Evolutionary conservation across 2,329 filamentous ascomycete species (phyloP).

Genomic region (Bretziella fagacearum): DNA sequence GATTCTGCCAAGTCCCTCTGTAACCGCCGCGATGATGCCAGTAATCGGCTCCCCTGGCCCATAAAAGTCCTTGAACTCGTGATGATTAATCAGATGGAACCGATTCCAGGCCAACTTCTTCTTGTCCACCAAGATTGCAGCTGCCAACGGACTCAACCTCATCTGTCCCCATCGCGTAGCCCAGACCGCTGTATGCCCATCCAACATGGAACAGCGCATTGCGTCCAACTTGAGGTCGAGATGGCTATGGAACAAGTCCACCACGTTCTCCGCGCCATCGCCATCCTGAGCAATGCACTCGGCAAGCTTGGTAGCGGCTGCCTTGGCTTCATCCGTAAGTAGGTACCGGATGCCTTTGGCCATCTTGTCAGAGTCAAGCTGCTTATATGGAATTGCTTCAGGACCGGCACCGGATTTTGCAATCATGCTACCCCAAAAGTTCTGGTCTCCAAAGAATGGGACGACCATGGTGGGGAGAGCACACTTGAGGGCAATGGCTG

Average conservation of each 20-base stretch:
- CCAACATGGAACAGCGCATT: conserved; percentile 50
- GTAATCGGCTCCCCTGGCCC: conserved; percentile 58
- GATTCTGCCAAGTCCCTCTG: conserved; percentile 9
- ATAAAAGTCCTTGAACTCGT: conserved; percentile 63
- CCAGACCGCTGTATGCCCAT: conserved; percentile 49
- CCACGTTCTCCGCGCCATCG: conserved; percentile 53
- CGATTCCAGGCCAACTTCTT: conserved; percentile 47
- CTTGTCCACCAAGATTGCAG: conserved; percentile 43
- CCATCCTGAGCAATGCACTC: conserved; percentile 43
- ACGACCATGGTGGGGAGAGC: conserved; percentile 59
- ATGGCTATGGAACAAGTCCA: conserved; percentile 46
- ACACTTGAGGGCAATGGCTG: conserved; percentile 55
- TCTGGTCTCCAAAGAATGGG: conserved; percentile 65
- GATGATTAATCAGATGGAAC: conserved; percentile 46
- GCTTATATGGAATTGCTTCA: conserved; percentile 50
- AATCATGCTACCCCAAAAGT: conserved; percentile 62
- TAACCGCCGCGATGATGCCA: conserved; percentile 27
- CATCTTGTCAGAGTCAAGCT: conserved; percentile 43
- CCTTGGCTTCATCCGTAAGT: conserved; percentile 41
- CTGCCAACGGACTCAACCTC: conserved; percentile 45
- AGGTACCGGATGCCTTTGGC: conserved; percentile 55
- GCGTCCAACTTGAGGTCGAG: conserved; percentile 33
- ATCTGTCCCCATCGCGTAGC: conserved; percentile 42
- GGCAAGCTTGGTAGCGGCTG: conserved; percentile 42
- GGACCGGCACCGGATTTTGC: conserved; percentile 47